A percentile compares a stretch with the other conserved stretches of the same genome.
Evolutionary conservation across 495 filamentous ascomycete genomes (phyloP).

Genomic region (Niebla homalea): DNA sequence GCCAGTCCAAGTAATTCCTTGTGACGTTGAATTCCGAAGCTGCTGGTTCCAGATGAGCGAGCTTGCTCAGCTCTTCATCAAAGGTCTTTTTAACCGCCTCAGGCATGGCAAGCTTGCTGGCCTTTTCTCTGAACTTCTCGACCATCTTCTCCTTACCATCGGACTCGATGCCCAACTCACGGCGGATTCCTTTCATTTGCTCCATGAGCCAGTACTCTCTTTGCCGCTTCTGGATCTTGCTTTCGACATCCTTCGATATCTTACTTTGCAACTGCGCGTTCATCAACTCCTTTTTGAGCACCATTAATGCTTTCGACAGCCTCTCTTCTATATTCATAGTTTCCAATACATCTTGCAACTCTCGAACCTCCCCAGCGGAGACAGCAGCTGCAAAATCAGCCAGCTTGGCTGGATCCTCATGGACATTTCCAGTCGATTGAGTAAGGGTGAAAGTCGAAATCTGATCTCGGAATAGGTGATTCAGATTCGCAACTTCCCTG

Average conservation of each 20-base stretch:
- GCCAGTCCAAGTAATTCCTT: constrained; percentile 97
- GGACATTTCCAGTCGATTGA: constrained; percentile 85
- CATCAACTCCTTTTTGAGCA: constrained; percentile 95
- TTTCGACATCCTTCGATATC: constrained; percentile 96
- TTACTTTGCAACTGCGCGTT: constrained; percentile 94
- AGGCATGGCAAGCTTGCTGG: constrained; percentile 87
- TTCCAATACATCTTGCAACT: constrained; percentile 89
- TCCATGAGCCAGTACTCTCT: constrained; percentile 99
- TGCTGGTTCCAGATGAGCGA: constrained; percentile 84
- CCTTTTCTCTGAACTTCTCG: constrained; percentile 94
- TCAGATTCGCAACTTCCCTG: constrained; percentile 87
- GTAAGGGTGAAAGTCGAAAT: constrained; percentile 94
- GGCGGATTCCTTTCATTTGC: constrained; percentile 97
- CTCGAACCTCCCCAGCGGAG: constrained; percentile 73
- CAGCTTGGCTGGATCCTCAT: constrained; percentile 84
- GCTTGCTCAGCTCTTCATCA: constrained; percentile 94
- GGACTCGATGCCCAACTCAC: constrained; percentile 90
- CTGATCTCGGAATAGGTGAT: constrained; percentile 92
- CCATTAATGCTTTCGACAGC: constrained; percentile 74
- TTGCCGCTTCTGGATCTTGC: constrained; percentile 93
- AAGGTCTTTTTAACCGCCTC: constrained; percentile 94
- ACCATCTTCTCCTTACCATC: constrained; percentile 97
- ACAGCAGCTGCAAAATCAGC: constrained; percentile 97
- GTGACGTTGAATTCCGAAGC: constrained; percentile 99
- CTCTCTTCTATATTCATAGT: constrained; percentile 79